Percentiles rank a stretch among this genome's conserved stretches.
These are phyloP conservation scores for Pichia paraexigua DNA, from an alignment of 805 yeast species.

Conservation along the genomic window DNA sequence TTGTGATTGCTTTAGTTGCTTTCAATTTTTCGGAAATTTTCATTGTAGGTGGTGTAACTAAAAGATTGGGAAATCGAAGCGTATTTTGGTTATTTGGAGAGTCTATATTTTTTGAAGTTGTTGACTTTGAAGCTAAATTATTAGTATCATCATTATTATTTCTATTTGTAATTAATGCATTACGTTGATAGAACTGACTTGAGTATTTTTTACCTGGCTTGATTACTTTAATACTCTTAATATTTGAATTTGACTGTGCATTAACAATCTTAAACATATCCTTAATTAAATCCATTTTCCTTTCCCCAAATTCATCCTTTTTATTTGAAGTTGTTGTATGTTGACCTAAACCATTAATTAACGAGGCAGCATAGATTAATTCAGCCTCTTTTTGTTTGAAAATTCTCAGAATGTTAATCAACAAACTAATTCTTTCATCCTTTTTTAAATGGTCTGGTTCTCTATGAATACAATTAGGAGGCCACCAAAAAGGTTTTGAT, in stretches of 20 bases:
- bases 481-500: conserved; percentile 69
- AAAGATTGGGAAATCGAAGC: neutral
- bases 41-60: conserved; percentile 4
- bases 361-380: conserved; percentile 17
- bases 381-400: conserved; percentile 19
- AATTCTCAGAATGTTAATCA: conserved; percentile 33
- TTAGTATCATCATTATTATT: neutral
- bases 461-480: conserved; percentile 43
- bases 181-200: conserved; percentile 15
- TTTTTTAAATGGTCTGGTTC: conserved; percentile 72
- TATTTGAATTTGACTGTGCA: conserved; percentile 1
- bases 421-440: conserved; percentile 43
- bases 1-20: neutral
- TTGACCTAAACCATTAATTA: conserved; percentile 18
- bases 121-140: neutral
- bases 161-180: neutral
- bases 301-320: conserved; percentile 16
- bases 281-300: conserved; percentile 17
- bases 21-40: neutral
- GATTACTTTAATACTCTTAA: conserved; percentile 14
- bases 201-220: conserved; percentile 28
- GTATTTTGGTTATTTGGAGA: neutral
- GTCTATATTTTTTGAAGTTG: neutral
- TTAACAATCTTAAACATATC: conserved; percentile 22
- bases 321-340: conserved; percentile 7